Conservation (phyloP, 768 basidiomycete genomes). For the Mycena capillaripes region DNA sequence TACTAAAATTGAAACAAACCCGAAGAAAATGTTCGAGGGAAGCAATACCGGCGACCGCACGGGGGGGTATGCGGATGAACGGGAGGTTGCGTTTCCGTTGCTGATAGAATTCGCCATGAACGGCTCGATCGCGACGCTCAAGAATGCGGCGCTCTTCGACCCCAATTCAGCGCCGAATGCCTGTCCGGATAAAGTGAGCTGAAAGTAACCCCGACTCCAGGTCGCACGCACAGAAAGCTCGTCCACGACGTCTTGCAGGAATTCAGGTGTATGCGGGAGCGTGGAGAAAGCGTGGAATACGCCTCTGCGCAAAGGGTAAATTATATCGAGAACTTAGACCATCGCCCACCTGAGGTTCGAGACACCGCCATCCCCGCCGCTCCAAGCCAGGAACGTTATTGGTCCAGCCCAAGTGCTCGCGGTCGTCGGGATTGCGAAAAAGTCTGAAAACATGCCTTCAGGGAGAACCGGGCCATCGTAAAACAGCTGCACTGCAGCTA, state of each 20-base stretch:
- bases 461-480: slow-evolving; percentile 22
- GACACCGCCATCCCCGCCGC: slow-evolving; percentile 25
- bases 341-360: slow-evolving; percentile 17
- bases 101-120: slow-evolving; percentile 22
- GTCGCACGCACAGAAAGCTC: slow-evolving; percentile 20
- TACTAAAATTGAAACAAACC: slow-evolving; percentile 1
- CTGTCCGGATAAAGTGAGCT: neutral
- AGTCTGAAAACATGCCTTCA: slow-evolving; percentile 26
- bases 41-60: slow-evolving; percentile 18
- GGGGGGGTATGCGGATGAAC: slow-evolving; percentile 29
- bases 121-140: slow-evolving; percentile 33
- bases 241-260: slow-evolving; percentile 31
- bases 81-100: neutral
- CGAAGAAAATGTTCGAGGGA: slow-evolving; percentile 31
- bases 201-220: too few species aligned
- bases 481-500: slow-evolving; percentile 21
- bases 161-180: slow-evolving; percentile 9
- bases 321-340: neutral
- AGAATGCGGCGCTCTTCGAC: slow-evolving; percentile 13
- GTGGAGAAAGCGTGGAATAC: slow-evolving; percentile 31
- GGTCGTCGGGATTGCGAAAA: slow-evolving; percentile 26
- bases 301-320: slow-evolving; percentile 1
- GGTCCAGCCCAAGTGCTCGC: slow-evolving; percentile 20
- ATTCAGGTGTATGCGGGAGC: slow-evolving; percentile 27
- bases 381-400: slow-evolving; percentile 27